Conservation (phyloP, 2,329 filamentous ascomycete genomes). For the Colletotrichum sp. region DNA sequence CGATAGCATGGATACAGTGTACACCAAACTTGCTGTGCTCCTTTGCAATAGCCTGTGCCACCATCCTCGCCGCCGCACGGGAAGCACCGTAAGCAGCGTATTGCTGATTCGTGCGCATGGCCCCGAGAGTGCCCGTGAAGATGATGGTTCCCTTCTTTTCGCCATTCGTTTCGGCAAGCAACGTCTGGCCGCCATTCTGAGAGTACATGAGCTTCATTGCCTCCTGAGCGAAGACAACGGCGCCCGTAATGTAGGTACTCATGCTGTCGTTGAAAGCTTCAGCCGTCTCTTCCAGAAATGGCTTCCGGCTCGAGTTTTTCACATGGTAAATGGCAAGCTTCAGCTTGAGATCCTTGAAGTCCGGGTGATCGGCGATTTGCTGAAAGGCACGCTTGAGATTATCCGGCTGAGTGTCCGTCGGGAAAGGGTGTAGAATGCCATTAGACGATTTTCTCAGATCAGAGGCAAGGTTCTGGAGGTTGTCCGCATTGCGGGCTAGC, state of each 20-base stretch:
- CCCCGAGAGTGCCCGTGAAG: slow-evolving; percentile 61
- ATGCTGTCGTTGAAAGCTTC: slow-evolving; percentile 53
- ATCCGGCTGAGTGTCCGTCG: slow-evolving; percentile 52
- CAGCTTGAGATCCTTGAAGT: slow-evolving; percentile 55
- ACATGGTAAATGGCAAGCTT: slow-evolving; percentile 60
- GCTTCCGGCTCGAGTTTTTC: slow-evolving; percentile 59
- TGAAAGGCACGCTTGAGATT: slow-evolving; percentile 53
- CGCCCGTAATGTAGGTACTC: slow-evolving; percentile 58
- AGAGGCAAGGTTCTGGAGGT: slow-evolving; percentile 45
- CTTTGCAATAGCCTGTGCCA: slow-evolving; percentile 60
- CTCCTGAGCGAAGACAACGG: slow-evolving; percentile 61
- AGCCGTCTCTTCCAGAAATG: slow-evolving; percentile 59
- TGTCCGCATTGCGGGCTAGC: slow-evolving; percentile 53
- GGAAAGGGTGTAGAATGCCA: slow-evolving; percentile 55
- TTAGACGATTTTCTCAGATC: slow-evolving; percentile 44
- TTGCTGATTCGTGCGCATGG: slow-evolving; percentile 57
- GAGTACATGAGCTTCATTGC: slow-evolving; percentile 55
- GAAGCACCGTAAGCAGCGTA: slow-evolving; percentile 62
- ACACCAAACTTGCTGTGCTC: slow-evolving; percentile 62
- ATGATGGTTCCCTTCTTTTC: slow-evolving; percentile 63
- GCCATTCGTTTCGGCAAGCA: slow-evolving; percentile 46
- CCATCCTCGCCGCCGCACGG: slow-evolving; percentile 55
- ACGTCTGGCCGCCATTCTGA: slow-evolving; percentile 51
- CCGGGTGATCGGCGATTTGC: slow-evolving; percentile 51
- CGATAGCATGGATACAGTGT: slow-evolving; percentile 65